phyloP scores from a whole-genome alignment of 805 yeast species.

The Nakazawaea wickerhamii region DNA sequence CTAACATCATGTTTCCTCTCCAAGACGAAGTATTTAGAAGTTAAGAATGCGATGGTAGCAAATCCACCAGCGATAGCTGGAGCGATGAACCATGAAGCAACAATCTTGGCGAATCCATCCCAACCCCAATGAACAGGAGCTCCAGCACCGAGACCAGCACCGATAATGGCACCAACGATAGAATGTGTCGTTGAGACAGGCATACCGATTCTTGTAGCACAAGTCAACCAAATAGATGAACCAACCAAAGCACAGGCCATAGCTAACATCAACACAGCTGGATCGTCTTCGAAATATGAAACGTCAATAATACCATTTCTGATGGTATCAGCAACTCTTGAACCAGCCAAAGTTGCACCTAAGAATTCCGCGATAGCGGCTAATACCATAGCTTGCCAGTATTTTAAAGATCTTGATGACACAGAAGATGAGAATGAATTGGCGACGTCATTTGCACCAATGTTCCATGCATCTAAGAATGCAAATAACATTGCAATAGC shows the following conservation, averaged over 20 bases:
- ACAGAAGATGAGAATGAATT: conserved; percentile 75
- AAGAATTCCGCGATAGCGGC: conserved; percentile 69
- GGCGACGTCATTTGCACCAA: conserved; percentile 80
- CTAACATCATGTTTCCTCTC: conserved; percentile 51
- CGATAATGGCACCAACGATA: conserved; percentile 70
- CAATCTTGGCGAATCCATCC: conserved; percentile 65
- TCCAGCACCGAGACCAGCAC: conserved; percentile 73
- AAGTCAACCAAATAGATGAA: conserved; percentile 61
- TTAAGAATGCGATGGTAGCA: conserved; percentile 51
- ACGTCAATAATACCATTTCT: conserved; percentile 58
- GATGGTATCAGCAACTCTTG: conserved; percentile 70
- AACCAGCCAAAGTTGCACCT: conserved; percentile 71
- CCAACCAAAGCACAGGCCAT: conserved; percentile 76
- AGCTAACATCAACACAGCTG: conserved; percentile 68
- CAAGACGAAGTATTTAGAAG: conserved; percentile 55
- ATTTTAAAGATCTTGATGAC: conserved; percentile 61
- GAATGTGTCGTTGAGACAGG: conserved; percentile 84
- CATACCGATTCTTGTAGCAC: conserved; percentile 63
- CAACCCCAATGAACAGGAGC: conserved; percentile 67
- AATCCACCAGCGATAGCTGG: conserved; percentile 64
- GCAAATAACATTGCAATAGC: conserved; percentile 69
- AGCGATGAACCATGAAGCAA: conserved; percentile 79
- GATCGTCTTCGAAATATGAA: conserved; percentile 41
- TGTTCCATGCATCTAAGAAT: conserved; percentile 72
- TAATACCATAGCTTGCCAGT: conserved; percentile 72